Evolutionary conservation across 2,329 filamentous ascomycete species (phyloP).

Genomic region (Podosphaera xanthii): DNA sequence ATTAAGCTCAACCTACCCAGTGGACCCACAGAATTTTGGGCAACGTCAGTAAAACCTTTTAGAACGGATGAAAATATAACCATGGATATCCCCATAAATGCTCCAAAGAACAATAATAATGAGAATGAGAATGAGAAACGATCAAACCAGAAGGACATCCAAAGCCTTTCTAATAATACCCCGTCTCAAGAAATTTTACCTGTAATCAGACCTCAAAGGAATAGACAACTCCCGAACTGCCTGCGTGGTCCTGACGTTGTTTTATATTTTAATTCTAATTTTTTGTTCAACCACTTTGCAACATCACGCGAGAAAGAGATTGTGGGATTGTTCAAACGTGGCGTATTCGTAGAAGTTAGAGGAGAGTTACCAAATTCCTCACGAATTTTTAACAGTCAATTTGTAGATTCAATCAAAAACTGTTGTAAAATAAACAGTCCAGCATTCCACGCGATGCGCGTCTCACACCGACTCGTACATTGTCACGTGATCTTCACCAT

Average conservation of each 20-base stretch:
- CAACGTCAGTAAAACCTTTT: no score
- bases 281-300: background rate
- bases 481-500: no score
- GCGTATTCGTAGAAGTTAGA: background rate
- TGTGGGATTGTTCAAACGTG: background rate
- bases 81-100: background rate
- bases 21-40: no score
- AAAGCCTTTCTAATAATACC: constrained; percentile 2
- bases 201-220: constrained; percentile 1
- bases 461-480: no score
- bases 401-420: no score
- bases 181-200: constrained; percentile 1
- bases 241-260: background rate
- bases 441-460: no score
- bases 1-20: no score
- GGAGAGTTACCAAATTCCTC: no score
- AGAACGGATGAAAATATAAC: background rate
- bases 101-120: background rate
- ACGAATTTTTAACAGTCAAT: no score
- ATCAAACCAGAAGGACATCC: background rate
- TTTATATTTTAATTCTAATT: background rate
- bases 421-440: no score
- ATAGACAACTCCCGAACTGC: background rate
- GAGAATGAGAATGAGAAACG: background rate
- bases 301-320: background rate